These are phyloP conservation scores for Colletotrichum sp. DNA, from an alignment of 2,329 filamentous ascomycete genomes.

Conservation along the genomic window DNA sequence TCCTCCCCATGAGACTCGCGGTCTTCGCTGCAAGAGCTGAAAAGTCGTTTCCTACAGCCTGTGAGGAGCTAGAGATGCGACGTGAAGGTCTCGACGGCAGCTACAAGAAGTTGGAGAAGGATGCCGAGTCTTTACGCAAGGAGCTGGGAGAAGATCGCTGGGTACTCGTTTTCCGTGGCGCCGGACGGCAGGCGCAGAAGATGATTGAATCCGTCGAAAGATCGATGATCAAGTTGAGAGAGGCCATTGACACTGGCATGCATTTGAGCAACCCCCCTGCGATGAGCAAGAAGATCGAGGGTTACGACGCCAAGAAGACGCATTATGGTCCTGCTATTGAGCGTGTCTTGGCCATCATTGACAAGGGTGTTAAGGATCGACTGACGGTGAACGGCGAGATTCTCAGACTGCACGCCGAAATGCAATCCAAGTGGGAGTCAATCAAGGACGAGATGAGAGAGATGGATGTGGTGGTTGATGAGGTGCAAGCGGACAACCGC, in stretches of 20 bases:
- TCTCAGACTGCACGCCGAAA: slow-evolving; percentile 81
- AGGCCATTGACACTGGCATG: slow-evolving; percentile 76
- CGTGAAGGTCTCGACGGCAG: slow-evolving; percentile 77
- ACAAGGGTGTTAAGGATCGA: slow-evolving; percentile 94
- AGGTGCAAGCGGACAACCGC: slow-evolving; percentile 66
- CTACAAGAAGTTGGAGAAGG: slow-evolving; percentile 87
- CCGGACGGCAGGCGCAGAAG: slow-evolving; percentile 88
- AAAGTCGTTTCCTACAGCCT: slow-evolving; percentile 84
- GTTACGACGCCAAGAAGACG: slow-evolving; percentile 91
- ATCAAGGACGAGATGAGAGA: slow-evolving; percentile 79
- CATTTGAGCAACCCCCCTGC: slow-evolving; percentile 74
- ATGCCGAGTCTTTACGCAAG: slow-evolving; percentile 86
- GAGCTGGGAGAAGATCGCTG: slow-evolving; percentile 95
- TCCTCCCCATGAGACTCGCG: slow-evolving; percentile 91
- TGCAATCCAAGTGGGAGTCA: slow-evolving; percentile 80
- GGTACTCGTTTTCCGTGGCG: slow-evolving; percentile 94
- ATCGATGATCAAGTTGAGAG: slow-evolving; percentile 81
- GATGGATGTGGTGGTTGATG: slow-evolving; percentile 77
- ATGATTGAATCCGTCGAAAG: slow-evolving; percentile 96
- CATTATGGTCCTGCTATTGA: slow-evolving; percentile 96
- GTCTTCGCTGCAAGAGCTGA: slow-evolving; percentile 84
- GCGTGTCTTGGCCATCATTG: slow-evolving; percentile 88
- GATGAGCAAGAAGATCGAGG: slow-evolving; percentile 85
- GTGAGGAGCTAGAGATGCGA: slow-evolving; percentile 83
- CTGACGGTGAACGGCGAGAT: slow-evolving; percentile 97